These are phyloP conservation scores for Coemansia sp. DNA, from an alignment of 192 early-diverging fungal genomes.

Conservation along the genomic window DNA sequence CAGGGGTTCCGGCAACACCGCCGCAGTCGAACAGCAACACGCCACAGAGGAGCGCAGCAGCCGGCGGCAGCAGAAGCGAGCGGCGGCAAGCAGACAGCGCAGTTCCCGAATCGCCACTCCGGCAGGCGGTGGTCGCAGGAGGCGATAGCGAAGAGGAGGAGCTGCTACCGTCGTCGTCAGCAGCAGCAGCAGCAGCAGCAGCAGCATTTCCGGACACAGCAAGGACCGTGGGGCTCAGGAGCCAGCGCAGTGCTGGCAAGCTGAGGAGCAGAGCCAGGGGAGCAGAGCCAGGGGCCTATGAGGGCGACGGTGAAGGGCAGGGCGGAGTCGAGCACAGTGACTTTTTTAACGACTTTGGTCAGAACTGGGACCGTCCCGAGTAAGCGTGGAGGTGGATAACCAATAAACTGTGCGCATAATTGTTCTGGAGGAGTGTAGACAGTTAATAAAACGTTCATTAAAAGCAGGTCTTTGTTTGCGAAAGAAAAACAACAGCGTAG, in stretches of 20 bases:
- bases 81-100: conserved; percentile 33
- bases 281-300: background rate
- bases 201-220: background rate
- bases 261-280: background rate
- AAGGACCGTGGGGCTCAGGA: background rate
- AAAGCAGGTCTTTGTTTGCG: background rate
- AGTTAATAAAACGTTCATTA: conserved; percentile 2
- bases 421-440: background rate
- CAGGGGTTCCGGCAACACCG: conserved; percentile 29
- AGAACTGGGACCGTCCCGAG: conserved; percentile 24
- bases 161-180: background rate
- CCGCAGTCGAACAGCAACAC: conserved; percentile 34
- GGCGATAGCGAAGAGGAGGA: background rate
- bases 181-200: background rate
- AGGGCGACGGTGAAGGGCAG: conserved; percentile 14
- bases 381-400: background rate
- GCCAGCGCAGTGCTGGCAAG: background rate
- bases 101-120: conserved; percentile 36
- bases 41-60: conserved; percentile 22
- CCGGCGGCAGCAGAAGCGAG: background rate
- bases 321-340: conserved; percentile 26
- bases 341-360: conserved; percentile 39
- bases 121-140: background rate
- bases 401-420: background rate
- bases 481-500: background rate